A percentile compares a stretch with the other conserved stretches of the same genome.
Evolutionary conservation across 768 basidiomycete genomes (phyloP).

Genomic region (Mycena polygramma): DNA sequence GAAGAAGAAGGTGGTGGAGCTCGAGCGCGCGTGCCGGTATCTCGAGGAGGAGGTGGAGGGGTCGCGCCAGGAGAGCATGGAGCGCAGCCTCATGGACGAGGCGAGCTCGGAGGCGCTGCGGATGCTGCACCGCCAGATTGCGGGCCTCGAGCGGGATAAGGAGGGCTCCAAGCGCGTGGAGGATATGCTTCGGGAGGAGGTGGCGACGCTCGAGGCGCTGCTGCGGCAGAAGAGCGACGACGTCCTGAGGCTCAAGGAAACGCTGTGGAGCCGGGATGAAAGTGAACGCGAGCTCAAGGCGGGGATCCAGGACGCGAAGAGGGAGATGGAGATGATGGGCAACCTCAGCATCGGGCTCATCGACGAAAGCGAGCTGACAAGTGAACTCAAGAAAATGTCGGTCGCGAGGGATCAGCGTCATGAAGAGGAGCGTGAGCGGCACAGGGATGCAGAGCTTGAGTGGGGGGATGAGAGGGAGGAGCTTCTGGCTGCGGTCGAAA

Average conservation of each 20-base stretch:
- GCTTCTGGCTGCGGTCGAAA: constrained; percentile 55
- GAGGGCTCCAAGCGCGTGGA: constrained; percentile 60
- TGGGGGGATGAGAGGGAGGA: constrained; percentile 69
- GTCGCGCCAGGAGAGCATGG: constrained; percentile 84
- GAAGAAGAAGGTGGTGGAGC: constrained; percentile 83
- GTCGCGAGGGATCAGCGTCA: constrained; percentile 57
- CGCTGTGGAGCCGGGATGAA: constrained; percentile 63
- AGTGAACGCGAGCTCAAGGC: constrained; percentile 65
- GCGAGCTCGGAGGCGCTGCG: constrained; percentile 84
- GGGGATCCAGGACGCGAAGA: constrained; percentile 67
- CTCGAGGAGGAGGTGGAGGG: constrained; percentile 92
- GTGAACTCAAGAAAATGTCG: constrained; percentile 55
- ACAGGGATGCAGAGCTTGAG: constrained; percentile 55
- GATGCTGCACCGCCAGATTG: constrained; percentile 84
- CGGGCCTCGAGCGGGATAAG: constrained; percentile 79
- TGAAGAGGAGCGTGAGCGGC: constrained; percentile 57
- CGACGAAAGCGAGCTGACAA: constrained; percentile 61
- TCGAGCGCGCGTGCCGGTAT: constrained; percentile 74
- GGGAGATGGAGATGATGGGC: constrained; percentile 72
- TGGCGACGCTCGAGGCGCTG: constrained; percentile 62
- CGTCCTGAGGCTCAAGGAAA: constrained; percentile 59
- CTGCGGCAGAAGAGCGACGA: constrained; percentile 61
- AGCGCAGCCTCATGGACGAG: constrained; percentile 86
- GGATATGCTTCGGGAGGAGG: constrained; percentile 57
- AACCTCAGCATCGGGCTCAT: constrained; percentile 57